Conservation (phyloP, 2,329 filamentous ascomycete genomes). For the Pseudogymnoascus sp. region DNA sequence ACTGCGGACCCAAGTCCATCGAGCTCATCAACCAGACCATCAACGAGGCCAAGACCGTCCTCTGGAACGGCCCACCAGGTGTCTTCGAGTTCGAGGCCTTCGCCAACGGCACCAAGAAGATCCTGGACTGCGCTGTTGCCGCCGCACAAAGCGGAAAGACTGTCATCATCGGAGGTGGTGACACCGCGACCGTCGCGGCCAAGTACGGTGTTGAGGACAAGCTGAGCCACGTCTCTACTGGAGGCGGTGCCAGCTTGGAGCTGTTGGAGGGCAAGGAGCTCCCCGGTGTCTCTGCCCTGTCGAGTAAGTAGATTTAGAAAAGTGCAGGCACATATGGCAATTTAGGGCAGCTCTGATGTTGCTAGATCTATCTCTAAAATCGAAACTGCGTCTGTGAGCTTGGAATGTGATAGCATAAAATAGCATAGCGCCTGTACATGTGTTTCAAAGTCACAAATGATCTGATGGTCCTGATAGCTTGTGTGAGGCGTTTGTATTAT, state of each 20-base stretch:
- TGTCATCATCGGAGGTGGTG: constrained; percentile 96
- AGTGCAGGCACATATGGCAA: constrained; percentile 8
- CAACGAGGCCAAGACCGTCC: constrained; percentile 83
- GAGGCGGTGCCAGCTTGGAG: constrained; percentile 91
- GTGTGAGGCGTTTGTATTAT: constrained; percentile 11
- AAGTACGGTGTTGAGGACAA: constrained; percentile 96
- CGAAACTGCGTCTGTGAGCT: background rate
- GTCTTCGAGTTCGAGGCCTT: constrained; percentile 98
- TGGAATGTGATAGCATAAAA: background rate
- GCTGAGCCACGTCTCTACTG: constrained; percentile 96
- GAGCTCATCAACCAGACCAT: constrained; percentile 87
- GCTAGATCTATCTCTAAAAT: constrained; percentile 8
- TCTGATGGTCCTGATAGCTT: background rate
- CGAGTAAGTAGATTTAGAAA: constrained; percentile 54
- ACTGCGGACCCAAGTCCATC: constrained; percentile 84
- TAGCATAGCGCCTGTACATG: background rate
- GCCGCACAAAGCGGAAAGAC: constrained; percentile 81
- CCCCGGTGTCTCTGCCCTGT: constrained; percentile 87
- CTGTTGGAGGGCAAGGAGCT: constrained; percentile 96
- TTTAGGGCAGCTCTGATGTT: constrained; percentile 9
- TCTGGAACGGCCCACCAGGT: constrained; percentile 97
- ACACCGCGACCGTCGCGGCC: constrained; percentile 94
- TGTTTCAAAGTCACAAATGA: background rate
- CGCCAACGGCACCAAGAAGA: constrained; percentile 84
- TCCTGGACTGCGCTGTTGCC: constrained; percentile 78